phyloP scores from a whole-genome alignment of 2,329 filamentous ascomycete genomes.

The Dothideomycetes sp. region DNA sequence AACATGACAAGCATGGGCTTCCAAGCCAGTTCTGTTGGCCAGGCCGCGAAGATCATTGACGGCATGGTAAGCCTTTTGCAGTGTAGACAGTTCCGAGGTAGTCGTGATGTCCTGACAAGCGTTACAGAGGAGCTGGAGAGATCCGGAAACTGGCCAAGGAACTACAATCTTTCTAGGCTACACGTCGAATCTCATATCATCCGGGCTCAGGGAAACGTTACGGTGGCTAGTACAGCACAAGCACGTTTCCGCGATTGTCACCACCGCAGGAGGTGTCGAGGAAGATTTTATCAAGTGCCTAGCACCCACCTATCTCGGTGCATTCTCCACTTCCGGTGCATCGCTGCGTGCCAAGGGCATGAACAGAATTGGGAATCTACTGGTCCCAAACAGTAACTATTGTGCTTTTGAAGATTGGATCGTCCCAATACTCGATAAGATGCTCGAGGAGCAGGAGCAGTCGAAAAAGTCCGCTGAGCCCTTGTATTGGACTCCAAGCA shows the following conservation, averaged over 20 bases:
- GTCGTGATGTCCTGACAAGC: no score
- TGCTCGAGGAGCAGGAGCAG: conserved; percentile 88
- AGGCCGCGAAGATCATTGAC: conserved; percentile 86
- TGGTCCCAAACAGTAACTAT: conserved; percentile 96
- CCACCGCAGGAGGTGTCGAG: conserved; percentile 88
- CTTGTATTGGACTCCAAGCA: conserved; percentile 87
- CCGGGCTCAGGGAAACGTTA: conserved; percentile 79
- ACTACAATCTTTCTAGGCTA: conserved; percentile 97
- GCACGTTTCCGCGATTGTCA: conserved; percentile 87
- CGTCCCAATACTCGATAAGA: conserved; percentile 82
- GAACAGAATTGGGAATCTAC: conserved; percentile 90
- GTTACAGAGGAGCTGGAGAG: conserved; percentile 61
- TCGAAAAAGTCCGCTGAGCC: conserved; percentile 51
- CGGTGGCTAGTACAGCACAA: conserved; percentile 88
- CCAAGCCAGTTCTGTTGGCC: conserved; percentile 68
- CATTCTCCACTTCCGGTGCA: conserved; percentile 68
- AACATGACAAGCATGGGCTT: conserved; percentile 83
- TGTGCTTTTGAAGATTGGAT: conserved; percentile 98
- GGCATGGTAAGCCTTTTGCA: conserved; percentile 59
- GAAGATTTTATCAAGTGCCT: conserved; percentile 99
- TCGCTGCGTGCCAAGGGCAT: conserved; percentile 73
- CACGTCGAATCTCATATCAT: conserved; percentile 95
- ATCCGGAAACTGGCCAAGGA: conserved; percentile 64
- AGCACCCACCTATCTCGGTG: conserved; percentile 82
- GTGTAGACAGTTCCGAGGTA: neutral